A percentile compares a stretch with the other conserved stretches of the same genome.
Conservation (phyloP, 805 yeast genomes). For the Teunomyces stri region DNA sequence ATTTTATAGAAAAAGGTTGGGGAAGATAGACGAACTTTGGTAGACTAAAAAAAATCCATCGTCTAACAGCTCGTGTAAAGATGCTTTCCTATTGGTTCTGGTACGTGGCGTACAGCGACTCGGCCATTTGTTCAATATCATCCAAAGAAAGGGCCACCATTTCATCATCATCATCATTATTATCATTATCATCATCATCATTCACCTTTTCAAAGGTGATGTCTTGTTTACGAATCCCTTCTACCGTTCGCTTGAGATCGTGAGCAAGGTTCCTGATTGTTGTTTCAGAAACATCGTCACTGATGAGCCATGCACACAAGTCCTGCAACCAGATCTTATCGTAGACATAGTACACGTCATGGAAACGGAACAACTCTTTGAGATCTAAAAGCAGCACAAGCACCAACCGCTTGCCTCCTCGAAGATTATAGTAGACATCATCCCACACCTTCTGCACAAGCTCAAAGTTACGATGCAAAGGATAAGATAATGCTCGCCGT, state of each 20-base stretch:
- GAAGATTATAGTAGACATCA: slow-evolving; percentile 62
- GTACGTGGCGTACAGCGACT: slow-evolving; percentile 27
- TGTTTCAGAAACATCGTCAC: slow-evolving; percentile 57
- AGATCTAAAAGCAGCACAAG: slow-evolving; percentile 57
- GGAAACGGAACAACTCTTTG: slow-evolving; percentile 74
- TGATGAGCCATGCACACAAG: slow-evolving; percentile 68
- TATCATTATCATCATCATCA: slow-evolving; percentile 29
- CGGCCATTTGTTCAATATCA: slow-evolving; percentile 62
- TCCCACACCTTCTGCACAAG: slow-evolving; percentile 65
- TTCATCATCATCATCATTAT: slow-evolving; percentile 24
- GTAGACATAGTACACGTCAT: slow-evolving; percentile 82
- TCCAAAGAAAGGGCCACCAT: slow-evolving; percentile 45
- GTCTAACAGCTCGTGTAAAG: background rate
- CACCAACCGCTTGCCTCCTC: slow-evolving; percentile 68
- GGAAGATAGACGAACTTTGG: background rate
- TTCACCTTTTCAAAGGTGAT: slow-evolving; percentile 54
- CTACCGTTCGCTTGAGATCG: slow-evolving; percentile 51
- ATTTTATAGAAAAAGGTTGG: slow-evolving; percentile 1
- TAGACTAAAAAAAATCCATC: background rate
- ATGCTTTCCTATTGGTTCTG: background rate
- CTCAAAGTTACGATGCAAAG: slow-evolving; percentile 71
- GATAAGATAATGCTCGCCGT: slow-evolving; percentile 74
- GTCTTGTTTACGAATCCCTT: slow-evolving; percentile 38
- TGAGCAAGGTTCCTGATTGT: slow-evolving; percentile 63
- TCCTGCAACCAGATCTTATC: slow-evolving; percentile 76